Conservation (phyloP, 306 rosid genomes). For the Pueraria montana region DNA sequence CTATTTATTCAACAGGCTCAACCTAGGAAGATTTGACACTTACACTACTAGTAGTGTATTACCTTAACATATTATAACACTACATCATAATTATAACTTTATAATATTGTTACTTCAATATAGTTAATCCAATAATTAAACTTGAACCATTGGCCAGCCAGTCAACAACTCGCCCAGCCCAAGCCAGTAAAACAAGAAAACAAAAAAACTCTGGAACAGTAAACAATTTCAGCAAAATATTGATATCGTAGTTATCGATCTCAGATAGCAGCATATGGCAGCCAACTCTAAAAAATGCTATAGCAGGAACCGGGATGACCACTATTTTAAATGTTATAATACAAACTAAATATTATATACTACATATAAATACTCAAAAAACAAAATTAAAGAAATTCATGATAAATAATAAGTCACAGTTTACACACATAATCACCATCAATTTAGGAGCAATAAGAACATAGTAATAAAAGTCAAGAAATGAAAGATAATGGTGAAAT, state of each 20-base stretch:
- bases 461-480: background rate
- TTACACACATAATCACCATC: background rate
- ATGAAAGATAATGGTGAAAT: background rate
- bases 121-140: background rate
- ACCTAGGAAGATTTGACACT: background rate
- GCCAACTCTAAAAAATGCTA: background rate
- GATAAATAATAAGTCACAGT: background rate
- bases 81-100: background rate
- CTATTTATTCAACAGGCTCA: constrained; percentile 20
- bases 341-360: background rate
- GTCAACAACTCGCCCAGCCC: constrained; percentile 8
- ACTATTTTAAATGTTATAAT: background rate
- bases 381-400: background rate
- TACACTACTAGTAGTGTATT: background rate
- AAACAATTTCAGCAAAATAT: constrained; percentile 17
- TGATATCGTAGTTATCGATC: background rate
- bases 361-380: background rate
- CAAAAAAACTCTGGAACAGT: background rate
- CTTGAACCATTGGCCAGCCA: background rate
- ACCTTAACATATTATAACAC: background rate
- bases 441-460: background rate
- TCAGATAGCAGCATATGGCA: background rate
- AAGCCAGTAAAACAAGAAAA: background rate
- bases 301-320: background rate
- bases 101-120: background rate